phyloP scores from a whole-genome alignment of 202 grass and related monocot species.

The Digitaria exilis region DNA sequence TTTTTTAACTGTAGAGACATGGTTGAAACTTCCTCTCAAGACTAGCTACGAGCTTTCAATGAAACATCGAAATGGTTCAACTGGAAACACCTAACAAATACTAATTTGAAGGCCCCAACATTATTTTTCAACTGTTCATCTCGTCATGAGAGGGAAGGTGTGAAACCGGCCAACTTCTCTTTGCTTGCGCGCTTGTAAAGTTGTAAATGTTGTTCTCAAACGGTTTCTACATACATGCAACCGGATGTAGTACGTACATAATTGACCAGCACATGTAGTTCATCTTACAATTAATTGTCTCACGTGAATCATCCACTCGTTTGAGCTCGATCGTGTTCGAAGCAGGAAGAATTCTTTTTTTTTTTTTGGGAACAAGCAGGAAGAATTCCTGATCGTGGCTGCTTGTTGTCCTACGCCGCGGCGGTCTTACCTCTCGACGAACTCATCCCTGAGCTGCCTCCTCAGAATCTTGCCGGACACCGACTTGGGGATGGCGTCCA shows the following conservation, averaged over 20 bases:
- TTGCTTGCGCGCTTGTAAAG: neutral
- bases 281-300: neutral
- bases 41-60: no score
- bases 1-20: no score
- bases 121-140: no score
- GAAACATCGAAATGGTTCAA: no score
- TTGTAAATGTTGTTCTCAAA: no score
- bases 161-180: neutral
- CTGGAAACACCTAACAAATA: no score
- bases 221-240: neutral
- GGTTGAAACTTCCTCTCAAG: no score
- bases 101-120: no score
- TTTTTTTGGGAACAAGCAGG: neutral
- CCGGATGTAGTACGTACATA: neutral
- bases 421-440: constrained; percentile 33
- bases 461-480: constrained; percentile 85
- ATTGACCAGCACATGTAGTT: neutral
- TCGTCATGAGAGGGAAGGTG: neutral
- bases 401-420: neutral
- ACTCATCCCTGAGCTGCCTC: constrained; percentile 73
- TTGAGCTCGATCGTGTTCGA: no score
- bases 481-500: constrained; percentile 83
- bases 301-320: neutral
- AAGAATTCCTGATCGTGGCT: neutral
- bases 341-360: neutral